Evolutionary conservation across 2,329 filamentous ascomycete species (phyloP).

Genomic region (Paecilomyces dactylethromorphus): DNA sequence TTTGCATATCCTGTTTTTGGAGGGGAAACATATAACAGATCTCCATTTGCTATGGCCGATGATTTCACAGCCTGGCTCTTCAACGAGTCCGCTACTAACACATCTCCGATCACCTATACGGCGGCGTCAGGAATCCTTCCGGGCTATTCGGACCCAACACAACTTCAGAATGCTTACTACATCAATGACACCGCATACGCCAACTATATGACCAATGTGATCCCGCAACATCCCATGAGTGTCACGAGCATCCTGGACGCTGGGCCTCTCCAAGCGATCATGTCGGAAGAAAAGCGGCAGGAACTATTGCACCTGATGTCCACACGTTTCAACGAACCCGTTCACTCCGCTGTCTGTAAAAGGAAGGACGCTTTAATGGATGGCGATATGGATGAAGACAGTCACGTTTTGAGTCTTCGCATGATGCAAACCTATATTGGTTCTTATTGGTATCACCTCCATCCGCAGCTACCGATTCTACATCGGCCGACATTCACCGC

Average conservation of each 20-base stretch:
- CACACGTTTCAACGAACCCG: slow-evolving; percentile 72
- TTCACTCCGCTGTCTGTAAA: slow-evolving; percentile 65
- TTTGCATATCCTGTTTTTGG: slow-evolving; percentile 77
- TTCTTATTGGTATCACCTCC: slow-evolving; percentile 93
- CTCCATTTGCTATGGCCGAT: slow-evolving; percentile 79
- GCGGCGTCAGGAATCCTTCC: slow-evolving; percentile 33
- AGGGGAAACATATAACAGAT: slow-evolving; percentile 73
- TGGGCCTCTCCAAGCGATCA: slow-evolving; percentile 67
- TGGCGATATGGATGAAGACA: slow-evolving; percentile 61
- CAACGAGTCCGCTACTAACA: slow-evolving; percentile 57
- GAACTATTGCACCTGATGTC: slow-evolving; percentile 77
- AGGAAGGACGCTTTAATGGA: slow-evolving; percentile 72
- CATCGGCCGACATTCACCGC: slow-evolving; percentile 91
- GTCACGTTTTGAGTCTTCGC: slow-evolving; percentile 66
- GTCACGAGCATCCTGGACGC: slow-evolving; percentile 80
- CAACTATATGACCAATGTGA: slow-evolving; percentile 42
- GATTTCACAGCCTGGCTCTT: slow-evolving; percentile 84
- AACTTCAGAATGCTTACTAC: slow-evolving; percentile 45
- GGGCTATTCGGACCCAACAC: slow-evolving; percentile 34
- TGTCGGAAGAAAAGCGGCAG: slow-evolving; percentile 82
- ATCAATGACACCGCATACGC: slow-evolving; percentile 43
- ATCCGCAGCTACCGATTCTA: slow-evolving; percentile 86
- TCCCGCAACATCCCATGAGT: slow-evolving; percentile 74
- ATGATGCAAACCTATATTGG: slow-evolving; percentile 96
- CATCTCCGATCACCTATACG: slow-evolving; percentile 46